Base-by-base conservation (phyloP, 1,284 basidiomycete genomes). In the Puccinia triticina region DNA sequence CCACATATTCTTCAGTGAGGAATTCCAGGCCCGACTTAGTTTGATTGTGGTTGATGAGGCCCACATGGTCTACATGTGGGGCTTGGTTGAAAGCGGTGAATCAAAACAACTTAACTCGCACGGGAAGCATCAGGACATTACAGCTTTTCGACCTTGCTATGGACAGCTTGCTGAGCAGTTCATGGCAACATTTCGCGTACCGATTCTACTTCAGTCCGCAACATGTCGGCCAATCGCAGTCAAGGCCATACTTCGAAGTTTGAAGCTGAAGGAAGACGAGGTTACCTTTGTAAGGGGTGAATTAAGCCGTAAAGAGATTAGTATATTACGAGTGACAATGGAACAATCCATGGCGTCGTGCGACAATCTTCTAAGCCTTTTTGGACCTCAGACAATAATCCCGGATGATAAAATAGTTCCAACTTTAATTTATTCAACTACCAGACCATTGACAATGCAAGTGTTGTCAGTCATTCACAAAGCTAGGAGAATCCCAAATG, bases 161-260 rank as follows among this genome's bases (percentile, higher is more conserved):
- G 26, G 55, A 57, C 23, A 23, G 4, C 5, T 57, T 5, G 55
- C 23, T 18, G 16, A 57, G 55, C 16, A 8, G 26, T 57, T 57
- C 23, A 57, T 57, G 55, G 55, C 55, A 23, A 57, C 55, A 23
- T 57, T 7, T 57, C 16, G 26, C 21, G 26, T 57, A 29, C 55
- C 55, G 21, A 57, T 57, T n/a, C 26, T 57, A 57, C 55, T 57
- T 57, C 55, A 57, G 55, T 57, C 55, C 5, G 55, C 55, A n/a
- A 57, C 55, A 5, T 7, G 55, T 57, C 21, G 21, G 21, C 55
- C 55, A 57, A 18, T 5, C 4, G 55, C 55, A 23, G 26, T 57
- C 4, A 57, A 57, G 4, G 4, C 55, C 55, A 7, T 18, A 23
- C 55, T 57, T 23, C 55, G 21, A 29, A 57, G 55, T 57, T 57